Percentiles rank a stretch among this genome's conserved stretches.
phyloP scores from a whole-genome alignment of 2,329 filamentous ascomycete species.

The Calonectria pseudoturangicola region DNA sequence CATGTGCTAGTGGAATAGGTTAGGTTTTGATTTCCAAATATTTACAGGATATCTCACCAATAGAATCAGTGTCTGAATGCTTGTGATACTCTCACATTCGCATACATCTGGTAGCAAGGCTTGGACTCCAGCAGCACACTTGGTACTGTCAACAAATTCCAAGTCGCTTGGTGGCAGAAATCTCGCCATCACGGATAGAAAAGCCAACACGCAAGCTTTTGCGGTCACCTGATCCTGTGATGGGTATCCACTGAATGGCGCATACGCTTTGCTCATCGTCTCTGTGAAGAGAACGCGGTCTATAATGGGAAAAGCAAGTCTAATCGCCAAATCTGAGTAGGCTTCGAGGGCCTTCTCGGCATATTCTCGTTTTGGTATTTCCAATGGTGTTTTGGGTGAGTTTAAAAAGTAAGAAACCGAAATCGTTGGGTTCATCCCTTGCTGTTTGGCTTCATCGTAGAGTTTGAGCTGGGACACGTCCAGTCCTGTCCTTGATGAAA shows the following conservation, averaged over 20 bases:
- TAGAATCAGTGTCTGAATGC: neutral
- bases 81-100: neutral
- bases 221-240: conserved; percentile 7
- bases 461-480: neutral
- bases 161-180: neutral
- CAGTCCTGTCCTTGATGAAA: neutral
- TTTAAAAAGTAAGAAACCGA: conserved; percentile 16
- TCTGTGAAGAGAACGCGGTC: neutral
- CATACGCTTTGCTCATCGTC: neutral
- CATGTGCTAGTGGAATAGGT: neutral
- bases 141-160: neutral
- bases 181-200: neutral
- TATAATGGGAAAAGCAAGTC: neutral
- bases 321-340: neutral
- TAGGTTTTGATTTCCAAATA: neutral
- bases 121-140: conserved; percentile 1
- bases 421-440: neutral
- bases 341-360: neutral
- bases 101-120: neutral
- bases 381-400: neutral
- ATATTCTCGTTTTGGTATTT: neutral
- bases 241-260: neutral
- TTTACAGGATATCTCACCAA: neutral
- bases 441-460: neutral
- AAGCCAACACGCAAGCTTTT: conserved; percentile 1